Evolutionary conservation across 2,329 filamentous ascomycete species (phyloP).

Genomic region (Emericellopsis atlantica): DNA sequence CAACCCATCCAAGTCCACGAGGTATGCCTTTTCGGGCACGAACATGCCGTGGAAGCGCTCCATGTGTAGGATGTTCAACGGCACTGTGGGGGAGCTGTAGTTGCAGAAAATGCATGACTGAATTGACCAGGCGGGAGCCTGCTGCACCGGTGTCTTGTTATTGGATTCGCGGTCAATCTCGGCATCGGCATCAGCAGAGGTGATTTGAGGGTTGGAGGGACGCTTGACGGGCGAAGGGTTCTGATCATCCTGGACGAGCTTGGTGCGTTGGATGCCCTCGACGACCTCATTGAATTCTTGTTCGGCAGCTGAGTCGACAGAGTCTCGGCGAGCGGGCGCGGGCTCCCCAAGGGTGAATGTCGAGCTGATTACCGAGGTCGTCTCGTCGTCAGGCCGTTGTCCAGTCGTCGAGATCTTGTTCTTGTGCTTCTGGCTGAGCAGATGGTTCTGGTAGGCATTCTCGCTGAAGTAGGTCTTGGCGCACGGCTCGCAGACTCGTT

Average conservation of each 20-base stretch:
- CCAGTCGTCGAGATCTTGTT: constrained; percentile 34
- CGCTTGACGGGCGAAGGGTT: constrained; percentile 38
- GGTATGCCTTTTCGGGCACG: constrained; percentile 76
- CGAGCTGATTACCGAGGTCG: constrained; percentile 76
- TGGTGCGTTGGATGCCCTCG: constrained; percentile 62
- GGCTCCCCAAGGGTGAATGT: constrained; percentile 86
- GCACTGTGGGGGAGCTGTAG: constrained; percentile 60
- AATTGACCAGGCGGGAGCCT: constrained; percentile 28
- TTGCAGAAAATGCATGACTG: constrained; percentile 82
- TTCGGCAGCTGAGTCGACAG: constrained; percentile 55
- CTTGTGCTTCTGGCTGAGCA: constrained; percentile 84
- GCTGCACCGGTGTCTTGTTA: constrained; percentile 21
- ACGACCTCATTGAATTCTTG: constrained; percentile 68
- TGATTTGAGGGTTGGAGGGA: constrained; percentile 36
- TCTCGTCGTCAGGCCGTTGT: constrained; percentile 47
- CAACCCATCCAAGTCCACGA: constrained; percentile 73
- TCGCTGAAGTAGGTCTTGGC: constrained; percentile 92
- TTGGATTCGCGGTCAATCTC: constrained; percentile 27
- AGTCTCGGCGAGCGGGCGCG: constrained; percentile 29
- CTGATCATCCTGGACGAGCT: constrained; percentile 38
- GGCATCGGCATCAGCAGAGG: constrained; percentile 20
- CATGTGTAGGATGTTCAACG: constrained; percentile 82
- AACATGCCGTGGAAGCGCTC: constrained; percentile 89
- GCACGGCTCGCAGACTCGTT: constrained; percentile 71
- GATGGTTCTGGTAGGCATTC: constrained; percentile 87